Base-by-base conservation (phyloP, 371 early-diverging fungal genomes). In the Mortierella sp. region DNA sequence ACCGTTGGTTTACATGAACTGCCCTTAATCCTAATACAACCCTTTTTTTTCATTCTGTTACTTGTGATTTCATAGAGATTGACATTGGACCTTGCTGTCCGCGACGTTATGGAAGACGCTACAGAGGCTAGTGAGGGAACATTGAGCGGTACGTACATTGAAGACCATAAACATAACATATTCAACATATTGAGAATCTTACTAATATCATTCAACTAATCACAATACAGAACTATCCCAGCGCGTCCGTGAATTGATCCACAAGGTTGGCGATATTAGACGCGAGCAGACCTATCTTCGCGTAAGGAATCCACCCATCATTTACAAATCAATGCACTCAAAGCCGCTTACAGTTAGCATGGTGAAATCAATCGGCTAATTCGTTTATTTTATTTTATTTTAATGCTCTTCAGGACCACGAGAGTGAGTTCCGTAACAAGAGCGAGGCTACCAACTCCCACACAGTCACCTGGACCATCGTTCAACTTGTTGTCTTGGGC, bases 211-310 rank as follows among this genome's bases (percentile, higher is more conserved):
- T 51, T n/a, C 9, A 51, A 3, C n/a, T 23, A n/a, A 23, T 26
- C 9, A n/a, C 26, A 29, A 54, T n/a, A 34, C 70, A 93, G 94
- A 91, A 35, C 75, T 97, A 51, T 86, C 92, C 19, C 84, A 80
- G 67, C 89, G 89, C 43, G 88, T 96, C 47, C 91, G 91, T 62
- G 94, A 95, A 43, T 86, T 97, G 72, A 97, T 94, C 80, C 83
- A 87, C 66, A 93, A 93, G 71, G 89, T 96, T 43, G 86, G 89
- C 66, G 93, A 92, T 83, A 95, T 98, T 76, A 89, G 92, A 65
- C 86, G 93, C 40, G 98, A 98, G 83, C 96, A 97, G 85, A 85
- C 88, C 51, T 94, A 93, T 84, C 97, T 97, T 85, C 86, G 95
- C 58, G 95, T 94, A 90, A 84, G 89, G 55, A 45, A 47, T 26